Conservation (phyloP, 345 rosid species). For the Combretum micranthum region DNA sequence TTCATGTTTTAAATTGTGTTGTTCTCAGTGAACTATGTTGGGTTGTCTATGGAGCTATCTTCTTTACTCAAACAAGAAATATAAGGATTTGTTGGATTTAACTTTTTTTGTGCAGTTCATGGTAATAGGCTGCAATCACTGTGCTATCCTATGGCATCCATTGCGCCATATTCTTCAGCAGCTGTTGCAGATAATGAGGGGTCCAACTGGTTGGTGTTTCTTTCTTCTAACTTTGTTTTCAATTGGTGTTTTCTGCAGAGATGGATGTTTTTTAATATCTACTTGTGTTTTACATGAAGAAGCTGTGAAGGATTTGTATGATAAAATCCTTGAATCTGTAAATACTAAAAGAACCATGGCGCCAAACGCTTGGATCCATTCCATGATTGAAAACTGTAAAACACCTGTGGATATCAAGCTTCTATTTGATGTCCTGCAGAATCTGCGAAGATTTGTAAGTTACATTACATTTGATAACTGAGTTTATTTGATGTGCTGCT, state of each 20-base stretch:
- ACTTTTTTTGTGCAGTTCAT: constrained; percentile 10
- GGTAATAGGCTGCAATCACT: constrained; percentile 15
- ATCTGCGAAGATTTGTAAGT: constrained; percentile 76
- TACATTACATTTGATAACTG: neutral
- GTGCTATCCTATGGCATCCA: constrained; percentile 12
- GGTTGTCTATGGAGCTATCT: too few relatives aligned
- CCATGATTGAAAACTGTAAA: constrained; percentile 61
- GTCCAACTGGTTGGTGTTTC: constrained; percentile 42
- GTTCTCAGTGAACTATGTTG: too few relatives aligned
- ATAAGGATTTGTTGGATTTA: too few relatives aligned
- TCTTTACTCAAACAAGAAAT: too few relatives aligned
- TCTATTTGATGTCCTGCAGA: constrained; percentile 53
- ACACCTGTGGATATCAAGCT: constrained; percentile 60
- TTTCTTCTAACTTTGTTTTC: neutral
- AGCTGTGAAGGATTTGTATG: constrained; percentile 63
- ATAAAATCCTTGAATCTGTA: constrained; percentile 51
- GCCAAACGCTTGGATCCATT: constrained; percentile 82
- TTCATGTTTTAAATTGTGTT: too few relatives aligned
- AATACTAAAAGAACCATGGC: constrained; percentile 59
- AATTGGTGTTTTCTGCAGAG: neutral
- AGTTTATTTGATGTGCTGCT: constrained; percentile 1
- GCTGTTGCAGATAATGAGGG: constrained; percentile 14
- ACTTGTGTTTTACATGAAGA: constrained; percentile 30
- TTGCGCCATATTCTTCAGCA: constrained; percentile 29
- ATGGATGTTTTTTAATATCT: neutral